A percentile compares a stretch with the other conserved stretches of the same genome.
Conservation (phyloP, 2,329 filamentous ascomycete species). For the Calycina herbarum region DNA sequence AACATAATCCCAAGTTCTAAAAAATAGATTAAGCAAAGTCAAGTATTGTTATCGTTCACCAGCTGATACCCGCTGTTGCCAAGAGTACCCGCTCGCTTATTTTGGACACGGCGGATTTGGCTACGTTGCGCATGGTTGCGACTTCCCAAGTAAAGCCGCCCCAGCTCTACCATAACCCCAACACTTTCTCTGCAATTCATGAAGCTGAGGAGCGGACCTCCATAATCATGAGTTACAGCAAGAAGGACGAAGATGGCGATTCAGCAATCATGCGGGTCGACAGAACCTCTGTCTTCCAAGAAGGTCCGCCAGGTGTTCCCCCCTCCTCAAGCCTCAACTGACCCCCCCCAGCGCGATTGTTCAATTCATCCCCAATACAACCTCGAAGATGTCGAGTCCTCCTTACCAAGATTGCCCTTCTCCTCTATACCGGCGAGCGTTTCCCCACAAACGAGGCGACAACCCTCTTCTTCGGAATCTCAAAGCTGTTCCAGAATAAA, state of each 20-base stretch:
- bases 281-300: conserved; percentile 96
- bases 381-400: conserved; percentile 97
- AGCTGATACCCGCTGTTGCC: background rate
- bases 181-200: conserved; percentile 36
- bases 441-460: conserved; percentile 98
- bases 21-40: background rate
- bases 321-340: conserved; percentile 39
- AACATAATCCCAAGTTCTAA: background rate
- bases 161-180: conserved; percentile 6
- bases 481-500: conserved; percentile 99
- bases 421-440: conserved; percentile 94
- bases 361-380: conserved; percentile 96
- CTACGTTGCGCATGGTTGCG: conserved; percentile 15
- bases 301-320: conserved; percentile 62
- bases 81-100: conserved; percentile 9
- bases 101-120: conserved; percentile 10
- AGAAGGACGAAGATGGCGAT: conserved; percentile 98
- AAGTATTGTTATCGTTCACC: background rate
- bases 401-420: conserved; percentile 93
- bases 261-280: conserved; percentile 94
- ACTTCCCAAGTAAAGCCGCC: conserved; percentile 11
- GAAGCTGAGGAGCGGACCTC: conserved; percentile 39
- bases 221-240: conserved; percentile 86
- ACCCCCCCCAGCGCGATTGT: conserved; percentile 75
- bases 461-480: conserved; percentile 97